Conservation (phyloP, 2,329 filamentous ascomycete genomes). For the Gaeumannomyces sp. region DNA sequence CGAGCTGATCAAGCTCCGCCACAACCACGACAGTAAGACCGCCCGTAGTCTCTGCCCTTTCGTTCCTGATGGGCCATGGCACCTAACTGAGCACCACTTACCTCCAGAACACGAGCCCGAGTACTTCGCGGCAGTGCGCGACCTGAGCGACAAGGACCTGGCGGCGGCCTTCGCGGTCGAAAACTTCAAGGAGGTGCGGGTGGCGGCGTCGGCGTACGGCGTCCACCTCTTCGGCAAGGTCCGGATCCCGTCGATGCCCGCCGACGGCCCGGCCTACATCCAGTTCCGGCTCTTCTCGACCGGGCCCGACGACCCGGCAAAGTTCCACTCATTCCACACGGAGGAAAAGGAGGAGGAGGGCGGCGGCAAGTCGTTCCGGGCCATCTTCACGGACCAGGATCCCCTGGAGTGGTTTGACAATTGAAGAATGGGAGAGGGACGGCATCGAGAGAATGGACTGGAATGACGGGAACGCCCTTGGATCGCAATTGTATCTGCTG, state of each 20-base stretch:
- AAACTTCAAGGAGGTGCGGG: slow-evolving; percentile 38
- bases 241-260: slow-evolving; percentile 35
- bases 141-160: slow-evolving; percentile 33
- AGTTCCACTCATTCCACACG: slow-evolving; percentile 41
- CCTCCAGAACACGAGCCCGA: slow-evolving; percentile 44
- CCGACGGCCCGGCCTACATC: slow-evolving; percentile 28
- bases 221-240: slow-evolving; percentile 44
- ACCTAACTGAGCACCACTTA: neutral
- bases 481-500: neutral
- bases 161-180: slow-evolving; percentile 27
- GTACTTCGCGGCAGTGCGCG: slow-evolving; percentile 44
- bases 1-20: slow-evolving; percentile 41
- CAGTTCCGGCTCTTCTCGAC: slow-evolving; percentile 43
- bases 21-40: slow-evolving; percentile 36
- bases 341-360: slow-evolving; percentile 33
- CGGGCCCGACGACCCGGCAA: slow-evolving; percentile 32
- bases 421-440: slow-evolving; percentile 17
- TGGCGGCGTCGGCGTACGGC: slow-evolving; percentile 41
- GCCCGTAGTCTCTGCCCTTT: neutral
- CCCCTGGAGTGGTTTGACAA: slow-evolving; percentile 49
- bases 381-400: slow-evolving; percentile 41
- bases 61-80: neutral
- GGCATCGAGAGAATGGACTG: too few relatives aligned
- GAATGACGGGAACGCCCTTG: neutral
- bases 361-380: slow-evolving; percentile 37